Base-by-base conservation (phyloP, 2,329 filamentous ascomycete species). In the Dendrostoma leiphaemia region DNA sequence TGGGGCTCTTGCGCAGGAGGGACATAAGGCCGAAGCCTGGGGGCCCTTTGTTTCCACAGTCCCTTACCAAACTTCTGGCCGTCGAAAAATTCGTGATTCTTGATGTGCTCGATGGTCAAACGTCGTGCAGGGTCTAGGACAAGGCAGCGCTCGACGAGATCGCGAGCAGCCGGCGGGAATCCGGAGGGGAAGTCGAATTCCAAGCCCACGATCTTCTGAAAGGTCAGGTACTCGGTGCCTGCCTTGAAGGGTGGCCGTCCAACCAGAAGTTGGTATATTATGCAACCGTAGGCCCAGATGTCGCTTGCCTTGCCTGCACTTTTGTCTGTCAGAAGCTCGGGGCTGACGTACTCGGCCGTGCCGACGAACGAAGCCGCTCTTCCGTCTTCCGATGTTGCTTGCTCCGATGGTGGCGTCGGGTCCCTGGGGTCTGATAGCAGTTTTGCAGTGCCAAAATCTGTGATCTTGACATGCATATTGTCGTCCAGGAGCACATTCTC, bases 371-470 rank as follows among this genome's bases (percentile, higher is more conserved):
- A 99, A 32, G 90, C 90, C 12, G 93, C 91, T 61, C 91, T 83
- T 60, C 85, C 84, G 49, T 88, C 84, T 41, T 90, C 86, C 13
- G 51, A 40, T 31, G 52, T 34, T 12, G 41, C 49, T 15, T 51
- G 48, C 3, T 32, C 23, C 4, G 51, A 17, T 2, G 73, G 70
- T 53, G 77, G 65, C 67, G 78, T 71, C 13, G 71, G 71, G 64
- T 71, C 71, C 69, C 73, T 74, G 61, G 75, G 79, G 60, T 80
- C 78, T 48, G 87, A 86, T 43, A 99, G 77, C 59, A 99, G 84
- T 69, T 97, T 97, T n/a, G 94, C 94, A 0, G 94, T 99, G 38
- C 94, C 94, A 67, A 99, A 99, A 71, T 99, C 94, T 7, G 94
- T 99, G 61, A 99, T 97, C 70, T 99, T 99, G 72, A 97, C 87